A percentile compares a stretch with the other conserved stretches of the same genome.
Conservation (phyloP, 768 basidiomycete species). For the Phylloporus scabripes region DNA sequence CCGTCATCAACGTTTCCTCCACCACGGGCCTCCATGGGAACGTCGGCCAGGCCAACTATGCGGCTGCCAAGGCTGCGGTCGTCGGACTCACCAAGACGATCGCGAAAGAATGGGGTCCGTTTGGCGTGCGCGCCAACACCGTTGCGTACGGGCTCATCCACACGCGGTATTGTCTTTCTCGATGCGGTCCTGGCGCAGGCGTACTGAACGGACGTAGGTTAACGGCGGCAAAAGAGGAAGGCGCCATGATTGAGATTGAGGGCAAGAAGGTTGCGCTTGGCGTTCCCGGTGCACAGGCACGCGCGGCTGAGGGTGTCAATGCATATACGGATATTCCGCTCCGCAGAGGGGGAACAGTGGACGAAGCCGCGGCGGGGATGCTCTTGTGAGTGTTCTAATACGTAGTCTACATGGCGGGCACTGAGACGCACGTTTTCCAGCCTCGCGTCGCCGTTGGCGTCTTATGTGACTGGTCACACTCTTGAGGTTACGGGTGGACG, state of each 20-base stretch:
- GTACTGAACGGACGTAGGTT: conserved; percentile 39
- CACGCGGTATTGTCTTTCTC: conserved; percentile 48
- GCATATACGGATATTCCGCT: conserved; percentile 55
- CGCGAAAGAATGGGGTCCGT: conserved; percentile 82
- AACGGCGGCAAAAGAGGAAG: conserved; percentile 75
- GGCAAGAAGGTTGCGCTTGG: conserved; percentile 83
- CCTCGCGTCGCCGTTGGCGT: conserved; percentile 71
- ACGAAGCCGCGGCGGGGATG: conserved; percentile 71
- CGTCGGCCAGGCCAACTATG: conserved; percentile 81
- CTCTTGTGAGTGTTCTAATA: conserved; percentile 56
- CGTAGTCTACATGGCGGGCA: background rate
- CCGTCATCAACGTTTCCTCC: conserved; percentile 78
- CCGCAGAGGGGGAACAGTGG: conserved; percentile 57
- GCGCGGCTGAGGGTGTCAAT: conserved; percentile 36
- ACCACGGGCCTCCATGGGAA: conserved; percentile 82
- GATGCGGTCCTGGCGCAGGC: no score
- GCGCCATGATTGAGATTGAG: conserved; percentile 68
- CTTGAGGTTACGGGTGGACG: conserved; percentile 79
- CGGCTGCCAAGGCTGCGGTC: conserved; percentile 74
- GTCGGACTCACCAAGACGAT: conserved; percentile 80
- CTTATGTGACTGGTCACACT: conserved; percentile 79
- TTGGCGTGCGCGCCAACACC: conserved; percentile 78
- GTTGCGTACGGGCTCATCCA: conserved; percentile 74
- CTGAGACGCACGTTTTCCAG: conserved; percentile 32
- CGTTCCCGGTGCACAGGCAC: conserved; percentile 53